A percentile compares a stretch with the other conserved stretches of the same genome.
phyloP scores from a whole-genome alignment of 2,329 filamentous ascomycete genomes.

The Trichoderma atroviride region DNA sequence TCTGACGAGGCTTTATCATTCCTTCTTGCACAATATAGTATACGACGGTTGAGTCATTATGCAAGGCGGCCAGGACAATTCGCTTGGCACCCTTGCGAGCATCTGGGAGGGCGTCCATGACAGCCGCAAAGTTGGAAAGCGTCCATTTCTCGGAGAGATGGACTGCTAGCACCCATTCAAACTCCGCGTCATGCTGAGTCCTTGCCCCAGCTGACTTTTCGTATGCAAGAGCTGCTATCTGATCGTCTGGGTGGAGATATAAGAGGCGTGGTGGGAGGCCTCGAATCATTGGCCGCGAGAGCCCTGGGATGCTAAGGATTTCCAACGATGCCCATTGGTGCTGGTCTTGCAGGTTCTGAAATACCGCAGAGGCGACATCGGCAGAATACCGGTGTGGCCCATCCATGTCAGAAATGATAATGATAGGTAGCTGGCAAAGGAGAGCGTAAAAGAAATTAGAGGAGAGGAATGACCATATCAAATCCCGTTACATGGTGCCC shows the following conservation, averaged over 20 bases:
- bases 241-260: conserved; percentile 82
- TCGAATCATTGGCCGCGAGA: conserved; percentile 65
- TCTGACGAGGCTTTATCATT: conserved; percentile 84
- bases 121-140: conserved; percentile 63
- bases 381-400: conserved; percentile 12
- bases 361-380: conserved; percentile 51
- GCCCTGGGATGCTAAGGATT: conserved; percentile 46
- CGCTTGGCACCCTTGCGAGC: conserved; percentile 61
- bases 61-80: conserved; percentile 71
- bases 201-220: conserved; percentile 53
- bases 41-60: conserved; percentile 79
- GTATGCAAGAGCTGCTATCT: conserved; percentile 69
- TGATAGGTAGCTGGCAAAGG: neutral
- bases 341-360: conserved; percentile 73
- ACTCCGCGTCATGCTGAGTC: conserved; percentile 55
- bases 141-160: conserved; percentile 75
- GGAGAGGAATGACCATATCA: neutral
- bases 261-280: conserved; percentile 73
- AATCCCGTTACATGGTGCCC: conserved; percentile 2
- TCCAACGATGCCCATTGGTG: conserved; percentile 71
- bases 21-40: conserved; percentile 86
- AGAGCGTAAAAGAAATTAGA: conserved; percentile 14
- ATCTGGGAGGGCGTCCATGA: conserved; percentile 67
- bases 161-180: conserved; percentile 77
- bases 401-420: conserved; percentile 14